Evolutionary conservation across 1,284 basidiomycete genomes (phyloP).

Genomic region (Ganoderma sinense): DNA sequence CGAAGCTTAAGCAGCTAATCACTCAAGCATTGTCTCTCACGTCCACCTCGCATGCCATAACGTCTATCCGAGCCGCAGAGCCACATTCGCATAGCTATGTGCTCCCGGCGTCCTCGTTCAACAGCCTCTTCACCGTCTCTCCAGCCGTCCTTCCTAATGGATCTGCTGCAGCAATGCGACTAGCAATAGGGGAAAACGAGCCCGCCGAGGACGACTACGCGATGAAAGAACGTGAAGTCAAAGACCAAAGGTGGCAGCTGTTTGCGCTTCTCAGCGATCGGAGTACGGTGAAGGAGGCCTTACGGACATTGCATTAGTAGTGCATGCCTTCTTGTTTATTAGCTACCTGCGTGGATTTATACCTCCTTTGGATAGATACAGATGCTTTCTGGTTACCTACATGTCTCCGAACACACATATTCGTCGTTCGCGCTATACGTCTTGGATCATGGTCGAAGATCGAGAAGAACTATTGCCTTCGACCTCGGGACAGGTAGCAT

Average conservation of each 20-base stretch:
- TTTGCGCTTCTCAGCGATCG: slow-evolving; percentile 76
- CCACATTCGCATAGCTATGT: slow-evolving; percentile 55
- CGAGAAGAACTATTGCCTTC: neutral
- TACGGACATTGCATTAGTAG: slow-evolving; percentile 42
- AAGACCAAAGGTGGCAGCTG: slow-evolving; percentile 77
- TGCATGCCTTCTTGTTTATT: neutral
- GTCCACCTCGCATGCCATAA: slow-evolving; percentile 75
- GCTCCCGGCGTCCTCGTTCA: slow-evolving; percentile 72
- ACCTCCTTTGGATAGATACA: neutral
- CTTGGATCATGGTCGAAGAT: neutral
- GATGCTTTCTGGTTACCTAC: neutral
- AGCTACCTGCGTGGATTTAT: neutral
- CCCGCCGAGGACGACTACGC: slow-evolving; percentile 59
- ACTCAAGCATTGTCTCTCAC: slow-evolving; percentile 80
- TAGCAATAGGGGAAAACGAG: slow-evolving; percentile 67
- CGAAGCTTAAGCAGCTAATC: slow-evolving; percentile 83
- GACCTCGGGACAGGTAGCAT: neutral
- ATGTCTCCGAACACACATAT: neutral
- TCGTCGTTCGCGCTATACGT: neutral
- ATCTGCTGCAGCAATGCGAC: slow-evolving; percentile 75
- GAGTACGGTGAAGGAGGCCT: slow-evolving; percentile 73
- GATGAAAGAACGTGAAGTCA: slow-evolving; percentile 68
- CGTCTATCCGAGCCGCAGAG: slow-evolving; percentile 75
- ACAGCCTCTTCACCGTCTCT: slow-evolving; percentile 77
- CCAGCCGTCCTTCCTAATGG: slow-evolving; percentile 80